Evolutionary conservation across 2,329 filamentous ascomycete genomes (phyloP).

Genomic region (Xylariaceae sp.): DNA sequence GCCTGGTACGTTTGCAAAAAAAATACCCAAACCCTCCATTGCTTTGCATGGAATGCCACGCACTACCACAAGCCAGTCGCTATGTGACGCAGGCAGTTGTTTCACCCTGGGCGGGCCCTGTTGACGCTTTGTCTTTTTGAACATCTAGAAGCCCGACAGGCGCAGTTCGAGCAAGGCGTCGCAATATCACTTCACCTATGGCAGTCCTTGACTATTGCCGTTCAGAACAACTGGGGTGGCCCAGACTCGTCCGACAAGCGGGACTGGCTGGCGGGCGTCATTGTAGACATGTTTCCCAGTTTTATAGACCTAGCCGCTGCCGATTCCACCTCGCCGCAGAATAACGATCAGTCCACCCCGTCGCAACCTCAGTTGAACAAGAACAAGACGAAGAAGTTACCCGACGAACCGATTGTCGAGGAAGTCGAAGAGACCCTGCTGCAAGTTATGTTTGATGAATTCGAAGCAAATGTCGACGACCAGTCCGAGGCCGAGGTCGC

Average conservation of each 20-base stretch:
- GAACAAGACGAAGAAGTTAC: slow-evolving; percentile 15
- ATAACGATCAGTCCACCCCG: slow-evolving; percentile 11
- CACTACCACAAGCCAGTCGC: slow-evolving; percentile 3
- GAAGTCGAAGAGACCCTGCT: slow-evolving; percentile 81
- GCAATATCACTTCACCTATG: slow-evolving; percentile 81
- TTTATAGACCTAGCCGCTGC: slow-evolving; percentile 43
- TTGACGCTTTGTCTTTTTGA: too few species aligned
- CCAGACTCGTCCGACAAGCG: slow-evolving; percentile 79
- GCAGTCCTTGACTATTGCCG: slow-evolving; percentile 81
- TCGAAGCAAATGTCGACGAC: slow-evolving; percentile 88
- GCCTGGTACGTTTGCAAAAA: slow-evolving; percentile 22
- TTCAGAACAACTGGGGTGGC: slow-evolving; percentile 84
- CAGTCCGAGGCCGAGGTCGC: slow-evolving; percentile 74
- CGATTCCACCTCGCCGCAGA: slow-evolving; percentile 14
- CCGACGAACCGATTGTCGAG: slow-evolving; percentile 59
- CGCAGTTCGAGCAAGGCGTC: slow-evolving; percentile 78
- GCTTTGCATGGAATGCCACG: too few species aligned
- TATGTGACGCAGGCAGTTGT: too few species aligned
- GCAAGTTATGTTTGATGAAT: slow-evolving; percentile 93
- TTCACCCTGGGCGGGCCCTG: too few species aligned
- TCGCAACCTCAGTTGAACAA: slow-evolving; percentile 12
- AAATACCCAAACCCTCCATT: background rate
- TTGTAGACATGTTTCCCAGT: slow-evolving; percentile 74
- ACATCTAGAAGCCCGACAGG: slow-evolving; percentile 50
- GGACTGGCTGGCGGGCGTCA: slow-evolving; percentile 89